Conservation (phyloP, 192 early-diverging fungal genomes). For the Gaertneriomyces semiglobifer region DNA sequence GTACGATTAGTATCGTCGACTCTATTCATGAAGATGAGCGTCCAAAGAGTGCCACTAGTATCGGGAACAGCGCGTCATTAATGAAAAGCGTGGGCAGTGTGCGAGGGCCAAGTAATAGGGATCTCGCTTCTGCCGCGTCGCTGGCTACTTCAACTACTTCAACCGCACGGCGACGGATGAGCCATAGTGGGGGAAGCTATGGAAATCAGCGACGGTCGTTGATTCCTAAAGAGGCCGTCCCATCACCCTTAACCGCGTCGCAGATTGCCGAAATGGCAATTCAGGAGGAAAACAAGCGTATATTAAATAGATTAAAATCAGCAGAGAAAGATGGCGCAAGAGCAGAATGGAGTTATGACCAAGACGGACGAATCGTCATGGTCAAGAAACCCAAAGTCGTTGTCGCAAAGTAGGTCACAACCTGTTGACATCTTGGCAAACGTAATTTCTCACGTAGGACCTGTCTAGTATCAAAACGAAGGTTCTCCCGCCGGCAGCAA, state of each 20-base stretch:
- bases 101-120: no score
- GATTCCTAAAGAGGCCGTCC: background rate
- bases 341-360: conserved; percentile 36
- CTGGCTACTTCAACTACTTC: conserved; percentile 7
- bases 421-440: no score
- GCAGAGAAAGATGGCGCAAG: conserved; percentile 34
- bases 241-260: conserved; percentile 15
- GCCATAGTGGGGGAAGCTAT: background rate
- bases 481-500: background rate
- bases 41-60: background rate
- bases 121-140: conserved; percentile 13
- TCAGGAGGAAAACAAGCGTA: conserved; percentile 29
- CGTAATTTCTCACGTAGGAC: no score
- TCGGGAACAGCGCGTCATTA: background rate
- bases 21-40: conserved; percentile 2
- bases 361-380: conserved; percentile 34
- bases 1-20: background rate
- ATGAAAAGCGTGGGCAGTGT: background rate
- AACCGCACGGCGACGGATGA: background rate
- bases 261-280: conserved; percentile 39
- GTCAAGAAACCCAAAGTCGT: conserved; percentile 24
- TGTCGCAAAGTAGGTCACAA: no score
- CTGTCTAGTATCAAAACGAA: conserved; percentile 5
- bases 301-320: conserved; percentile 23
- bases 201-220: conserved; percentile 4